Base-by-base conservation (phyloP, 108 stramenopile species). In the Skeletonema menzelii region DNA sequence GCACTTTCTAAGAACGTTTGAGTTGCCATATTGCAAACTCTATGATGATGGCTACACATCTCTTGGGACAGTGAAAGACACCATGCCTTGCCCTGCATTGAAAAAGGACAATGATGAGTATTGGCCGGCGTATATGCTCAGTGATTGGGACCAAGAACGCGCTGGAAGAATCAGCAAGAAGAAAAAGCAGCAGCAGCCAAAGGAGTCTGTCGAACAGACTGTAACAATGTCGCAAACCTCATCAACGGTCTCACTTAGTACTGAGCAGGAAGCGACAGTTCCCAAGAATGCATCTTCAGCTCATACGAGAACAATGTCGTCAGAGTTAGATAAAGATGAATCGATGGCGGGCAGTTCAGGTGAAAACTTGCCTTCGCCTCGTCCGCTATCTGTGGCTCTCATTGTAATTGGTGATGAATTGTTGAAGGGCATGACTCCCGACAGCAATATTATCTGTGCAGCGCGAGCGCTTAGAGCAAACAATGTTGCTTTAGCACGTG, bases 31-130 rank as follows among this genome's bases (percentile, higher is more conserved):
- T 75, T 98, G 97, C 76, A 63, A 73, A 24, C 84, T 99, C 15
- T 99, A 99, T 84, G 97, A 98, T 75, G 61, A 86, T 53, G 99
- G 99, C 4, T 99, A 96, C 84, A 99, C 99, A 1, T 88, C 95
- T 57, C 75, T 99, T 32, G 99, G 99, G 14, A 96, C 92, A 10
- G 81, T 88, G 28, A 84, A 91, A 38, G 92, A 97, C 77, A 98
- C 97, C 0, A 31, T 83, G 14, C 97, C 96, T 1, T 98, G 97
- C 79, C 99, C 99, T 5, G 94, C 93, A 27, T 71, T 99, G 42
- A 70, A 75, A 12, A 84, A 83, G 8, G 42, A 71, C 20, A 75
- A 55, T 19, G 64, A 37, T 24, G 79, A 77, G 53, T 96, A 87
- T 73, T 91, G 88, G 85, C 95, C 95, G 8, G 95, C 95, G 1